Conservation (phyloP, 305 asterid genomes). For the Fraxinus ornus region DNA sequence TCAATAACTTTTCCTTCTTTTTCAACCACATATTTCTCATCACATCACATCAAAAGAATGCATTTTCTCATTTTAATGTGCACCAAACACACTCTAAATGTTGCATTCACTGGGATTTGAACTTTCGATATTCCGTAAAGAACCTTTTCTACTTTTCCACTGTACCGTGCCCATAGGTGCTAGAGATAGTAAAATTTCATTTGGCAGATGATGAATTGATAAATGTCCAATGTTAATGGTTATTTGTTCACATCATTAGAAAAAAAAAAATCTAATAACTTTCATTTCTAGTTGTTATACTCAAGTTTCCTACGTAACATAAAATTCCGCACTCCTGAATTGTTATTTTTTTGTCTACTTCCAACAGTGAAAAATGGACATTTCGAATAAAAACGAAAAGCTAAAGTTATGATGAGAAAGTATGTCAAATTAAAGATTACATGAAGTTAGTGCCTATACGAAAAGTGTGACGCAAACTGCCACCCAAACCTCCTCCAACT, state of each 20-base stretch:
- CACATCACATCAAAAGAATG: too few relatives aligned
- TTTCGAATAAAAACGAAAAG: not conserved
- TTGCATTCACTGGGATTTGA: not conserved
- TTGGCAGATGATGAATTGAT: not conserved
- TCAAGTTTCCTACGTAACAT: not conserved
- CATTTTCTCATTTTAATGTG: too few relatives aligned
- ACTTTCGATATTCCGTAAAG: not conserved
- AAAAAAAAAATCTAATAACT: too few relatives aligned
- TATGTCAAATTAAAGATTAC: not conserved
- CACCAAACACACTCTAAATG: too few relatives aligned
- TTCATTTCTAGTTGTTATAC: not conserved
- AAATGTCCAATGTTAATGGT: too few relatives aligned
- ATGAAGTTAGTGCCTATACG: not conserved
- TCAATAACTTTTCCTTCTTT: too few relatives aligned
- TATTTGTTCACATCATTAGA: not conserved
- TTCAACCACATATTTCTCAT: too few relatives aligned
- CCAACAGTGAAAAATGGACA: not conserved
- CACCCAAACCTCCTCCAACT: not conserved
- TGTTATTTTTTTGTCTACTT: not conserved
- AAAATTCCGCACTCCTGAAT: not conserved
- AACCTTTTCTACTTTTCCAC: too few relatives aligned
- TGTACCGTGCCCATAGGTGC: not conserved
- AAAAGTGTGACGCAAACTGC: not conserved
- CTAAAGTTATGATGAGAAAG: not conserved
- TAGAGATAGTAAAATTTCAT: not conserved